Conservation (phyloP, 202 grass and related monocot species). For the Brachypodium distachyon region DNA sequence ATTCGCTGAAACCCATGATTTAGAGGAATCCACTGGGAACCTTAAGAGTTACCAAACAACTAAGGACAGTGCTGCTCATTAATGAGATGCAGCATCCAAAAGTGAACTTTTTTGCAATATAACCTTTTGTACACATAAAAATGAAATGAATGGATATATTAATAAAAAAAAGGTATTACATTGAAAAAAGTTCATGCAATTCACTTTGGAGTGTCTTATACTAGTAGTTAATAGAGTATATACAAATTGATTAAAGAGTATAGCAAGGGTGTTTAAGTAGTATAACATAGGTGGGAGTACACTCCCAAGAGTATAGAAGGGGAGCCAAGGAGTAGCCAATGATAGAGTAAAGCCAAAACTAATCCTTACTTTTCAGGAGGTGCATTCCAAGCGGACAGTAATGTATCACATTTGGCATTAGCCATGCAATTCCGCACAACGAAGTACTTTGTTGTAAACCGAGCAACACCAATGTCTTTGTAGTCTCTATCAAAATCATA, state of each 20-base stretch:
- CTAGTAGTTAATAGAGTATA: no score
- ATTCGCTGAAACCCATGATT: constrained; percentile 11
- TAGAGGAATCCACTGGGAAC: not conserved
- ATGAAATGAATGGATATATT: no score
- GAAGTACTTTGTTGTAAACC: constrained; percentile 88
- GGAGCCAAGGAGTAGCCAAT: not conserved
- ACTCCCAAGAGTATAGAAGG: no score
- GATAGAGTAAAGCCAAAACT: not conserved
- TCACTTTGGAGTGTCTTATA: no score
- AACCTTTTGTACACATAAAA: no score
- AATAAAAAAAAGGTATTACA: no score
- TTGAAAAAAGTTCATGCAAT: no score
- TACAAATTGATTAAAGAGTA: no score
- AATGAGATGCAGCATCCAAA: constrained; percentile 1
- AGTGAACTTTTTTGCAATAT: no score
- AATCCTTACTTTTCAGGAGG: constrained; percentile 88
- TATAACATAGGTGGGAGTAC: no score
- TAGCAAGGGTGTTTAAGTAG: no score
- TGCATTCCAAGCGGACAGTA: constrained; percentile 94
- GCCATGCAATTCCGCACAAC: constrained; percentile 85
- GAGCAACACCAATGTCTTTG: constrained; percentile 89
- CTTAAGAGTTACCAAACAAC: not conserved
- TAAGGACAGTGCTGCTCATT: not conserved
- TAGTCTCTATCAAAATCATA: constrained; percentile 97
- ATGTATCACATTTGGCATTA: constrained; percentile 84